Conservation (phyloP, 305 asterid genomes). For the Coffea humblotiana region DNA sequence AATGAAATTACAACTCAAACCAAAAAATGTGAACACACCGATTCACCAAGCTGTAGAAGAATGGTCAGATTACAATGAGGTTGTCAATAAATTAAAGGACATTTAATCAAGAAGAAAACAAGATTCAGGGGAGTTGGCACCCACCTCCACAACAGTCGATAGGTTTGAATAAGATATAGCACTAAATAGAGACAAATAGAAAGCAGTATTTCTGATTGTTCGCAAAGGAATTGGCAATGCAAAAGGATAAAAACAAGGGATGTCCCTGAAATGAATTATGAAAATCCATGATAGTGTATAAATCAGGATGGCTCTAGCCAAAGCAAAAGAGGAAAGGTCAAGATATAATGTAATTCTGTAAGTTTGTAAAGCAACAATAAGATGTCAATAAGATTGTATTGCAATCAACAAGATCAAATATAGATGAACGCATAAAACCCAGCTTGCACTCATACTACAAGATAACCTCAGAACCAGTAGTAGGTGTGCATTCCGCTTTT, state of each 20-base stretch:
- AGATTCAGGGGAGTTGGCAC: neutral
- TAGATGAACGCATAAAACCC: neutral
- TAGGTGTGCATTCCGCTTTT: neutral
- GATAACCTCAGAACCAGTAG: neutral
- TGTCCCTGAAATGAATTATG: neutral
- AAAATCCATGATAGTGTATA: neutral
- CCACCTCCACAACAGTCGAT: neutral
- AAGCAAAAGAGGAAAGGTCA: neutral
- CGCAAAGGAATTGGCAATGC: neutral
- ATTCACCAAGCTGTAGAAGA: neutral
- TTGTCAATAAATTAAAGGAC: no score
- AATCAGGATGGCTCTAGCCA: neutral
- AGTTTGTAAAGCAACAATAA: neutral
- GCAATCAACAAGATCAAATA: neutral
- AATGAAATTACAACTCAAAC: no score
- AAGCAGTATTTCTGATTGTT: neutral
- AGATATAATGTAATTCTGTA: neutral
- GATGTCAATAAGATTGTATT: no score
- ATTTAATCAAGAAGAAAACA: neutral
- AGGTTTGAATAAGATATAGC: neutral
- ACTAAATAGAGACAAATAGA: neutral
- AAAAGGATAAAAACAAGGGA: neutral
- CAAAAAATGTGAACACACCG: neutral
- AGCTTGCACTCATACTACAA: neutral
- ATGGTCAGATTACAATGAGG: neutral